Conservation (phyloP, 805 yeast species). For the Barnettozyma sucrosica region DNA sequence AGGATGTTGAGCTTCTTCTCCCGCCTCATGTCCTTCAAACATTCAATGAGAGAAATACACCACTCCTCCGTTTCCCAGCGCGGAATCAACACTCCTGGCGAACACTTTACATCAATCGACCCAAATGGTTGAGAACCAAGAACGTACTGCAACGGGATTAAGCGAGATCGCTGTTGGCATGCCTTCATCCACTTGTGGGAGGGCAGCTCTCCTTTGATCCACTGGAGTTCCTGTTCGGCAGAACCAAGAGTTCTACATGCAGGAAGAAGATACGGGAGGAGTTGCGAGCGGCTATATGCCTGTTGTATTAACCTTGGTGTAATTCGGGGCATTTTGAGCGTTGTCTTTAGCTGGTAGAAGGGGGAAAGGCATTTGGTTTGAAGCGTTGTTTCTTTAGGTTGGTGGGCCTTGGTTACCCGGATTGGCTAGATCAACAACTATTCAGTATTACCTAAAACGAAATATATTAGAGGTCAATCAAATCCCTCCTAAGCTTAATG, state of each 20-base stretch:
- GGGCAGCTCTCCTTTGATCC: constrained; percentile 61
- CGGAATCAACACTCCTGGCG: constrained; percentile 72
- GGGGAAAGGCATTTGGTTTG: not conserved
- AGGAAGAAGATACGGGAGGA: constrained; percentile 15
- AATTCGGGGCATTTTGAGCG: constrained; percentile 17
- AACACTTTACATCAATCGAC: constrained; percentile 50
- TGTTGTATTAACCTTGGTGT: constrained; percentile 10
- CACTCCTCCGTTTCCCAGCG: constrained; percentile 96
- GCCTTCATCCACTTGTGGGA: constrained; percentile 43
- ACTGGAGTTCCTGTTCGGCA: constrained; percentile 53
- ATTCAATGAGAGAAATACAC: constrained; percentile 41
- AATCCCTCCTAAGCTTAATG: not conserved
- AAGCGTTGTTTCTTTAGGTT: not conserved
- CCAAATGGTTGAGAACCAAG: constrained; percentile 89
- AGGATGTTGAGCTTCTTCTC: constrained; percentile 28
- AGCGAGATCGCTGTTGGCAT: constrained; percentile 42
- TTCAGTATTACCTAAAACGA: too few species aligned
- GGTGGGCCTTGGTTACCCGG: not conserved
- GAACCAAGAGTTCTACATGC: constrained; percentile 21
- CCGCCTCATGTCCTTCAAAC: constrained; percentile 6
- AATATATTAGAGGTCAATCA: too few species aligned
- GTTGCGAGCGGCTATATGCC: constrained; percentile 10
- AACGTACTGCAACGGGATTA: constrained; percentile 78
- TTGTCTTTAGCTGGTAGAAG: not conserved
- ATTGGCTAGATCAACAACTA: too few species aligned